A percentile compares a stretch with the other conserved stretches of the same genome.
Evolutionary conservation across 192 early-diverging fungal genomes (phyloP).

Genomic region (Lunasporangiospora selenospora): DNA sequence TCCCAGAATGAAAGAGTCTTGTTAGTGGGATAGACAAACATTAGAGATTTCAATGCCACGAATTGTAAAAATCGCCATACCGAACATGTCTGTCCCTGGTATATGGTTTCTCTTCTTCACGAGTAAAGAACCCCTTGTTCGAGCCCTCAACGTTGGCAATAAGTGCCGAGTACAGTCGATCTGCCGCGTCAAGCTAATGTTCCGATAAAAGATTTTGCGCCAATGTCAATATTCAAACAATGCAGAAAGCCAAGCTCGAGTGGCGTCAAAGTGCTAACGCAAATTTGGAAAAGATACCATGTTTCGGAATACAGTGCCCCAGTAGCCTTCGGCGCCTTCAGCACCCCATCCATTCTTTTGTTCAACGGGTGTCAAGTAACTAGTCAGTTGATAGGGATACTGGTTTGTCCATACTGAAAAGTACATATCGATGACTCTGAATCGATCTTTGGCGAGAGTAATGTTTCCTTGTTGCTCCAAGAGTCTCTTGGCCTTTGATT

Average conservation of each 20-base stretch:
- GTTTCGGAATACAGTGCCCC: conserved; percentile 45
- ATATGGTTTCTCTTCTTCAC: conserved; percentile 43
- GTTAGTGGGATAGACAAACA: neutral
- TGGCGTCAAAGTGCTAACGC: no score
- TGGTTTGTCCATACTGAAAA: conserved; percentile 64
- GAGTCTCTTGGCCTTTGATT: conserved; percentile 51
- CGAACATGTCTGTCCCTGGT: conserved; percentile 45
- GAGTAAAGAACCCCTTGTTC: conserved; percentile 51
- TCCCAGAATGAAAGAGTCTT: neutral
- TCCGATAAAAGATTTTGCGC: neutral
- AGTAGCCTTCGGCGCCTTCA: conserved; percentile 33
- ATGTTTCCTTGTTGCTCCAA: conserved; percentile 53
- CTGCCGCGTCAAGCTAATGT: conserved; percentile 51
- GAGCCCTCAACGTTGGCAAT: conserved; percentile 32
- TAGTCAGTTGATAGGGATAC: conserved; percentile 57
- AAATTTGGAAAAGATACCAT: conserved; percentile 17
- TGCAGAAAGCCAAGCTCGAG: no score
- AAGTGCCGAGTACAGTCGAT: conserved; percentile 47
- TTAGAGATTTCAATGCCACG: neutral
- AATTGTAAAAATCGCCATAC: conserved; percentile 19
- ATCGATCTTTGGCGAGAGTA: conserved; percentile 48
- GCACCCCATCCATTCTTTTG: conserved; percentile 43
- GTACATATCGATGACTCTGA: conserved; percentile 51
- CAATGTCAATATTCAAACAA: no score
- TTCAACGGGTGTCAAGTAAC: conserved; percentile 45